Percentiles rank a stretch among this genome's conserved stretches.
Evolutionary conservation across 495 filamentous ascomycete species (phyloP).

Genomic region (Beverwykella pulmonaria): DNA sequence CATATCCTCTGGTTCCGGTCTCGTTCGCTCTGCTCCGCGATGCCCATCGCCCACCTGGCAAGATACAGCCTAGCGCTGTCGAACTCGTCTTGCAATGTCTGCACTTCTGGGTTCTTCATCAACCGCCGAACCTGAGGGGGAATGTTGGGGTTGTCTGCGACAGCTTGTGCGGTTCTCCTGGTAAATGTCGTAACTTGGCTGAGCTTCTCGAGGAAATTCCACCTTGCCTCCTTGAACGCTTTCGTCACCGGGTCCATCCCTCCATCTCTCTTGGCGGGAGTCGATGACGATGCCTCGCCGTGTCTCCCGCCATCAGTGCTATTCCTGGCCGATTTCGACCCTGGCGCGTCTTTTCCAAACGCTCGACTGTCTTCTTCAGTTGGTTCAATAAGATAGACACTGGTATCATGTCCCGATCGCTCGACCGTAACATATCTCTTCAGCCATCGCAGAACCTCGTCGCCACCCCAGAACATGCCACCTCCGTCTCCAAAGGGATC

Average conservation of each 20-base stretch:
- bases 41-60: constrained; percentile 97
- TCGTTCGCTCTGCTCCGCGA: constrained; percentile 90
- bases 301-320: constrained; percentile 43
- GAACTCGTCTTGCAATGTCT: constrained; percentile 93
- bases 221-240: constrained; percentile 91
- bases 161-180: constrained; percentile 83
- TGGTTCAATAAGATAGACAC: constrained; percentile 88
- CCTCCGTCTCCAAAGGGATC: constrained; percentile 87
- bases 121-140: constrained; percentile 84
- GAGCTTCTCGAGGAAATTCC: constrained; percentile 93
- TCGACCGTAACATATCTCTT: constrained; percentile 80
- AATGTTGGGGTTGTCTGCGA: constrained; percentile 83
- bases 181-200: constrained; percentile 97
- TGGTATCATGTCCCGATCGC: constrained; percentile 79
- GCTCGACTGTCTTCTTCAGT: constrained; percentile 77
- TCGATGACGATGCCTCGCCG: constrained; percentile 34
- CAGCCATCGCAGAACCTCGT: constrained; percentile 92
- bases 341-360: constrained; percentile 67
- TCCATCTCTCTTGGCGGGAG: constrained; percentile 57
- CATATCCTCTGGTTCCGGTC: constrained; percentile 84
- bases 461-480: constrained; percentile 93
- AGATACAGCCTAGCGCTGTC: constrained; percentile 93
- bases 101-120: constrained; percentile 90
- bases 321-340: constrained; percentile 40
- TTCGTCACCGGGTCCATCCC: constrained; percentile 96